Base-by-base conservation (phyloP, 257 asterid species). In the Solanum lignicaule region DNA sequence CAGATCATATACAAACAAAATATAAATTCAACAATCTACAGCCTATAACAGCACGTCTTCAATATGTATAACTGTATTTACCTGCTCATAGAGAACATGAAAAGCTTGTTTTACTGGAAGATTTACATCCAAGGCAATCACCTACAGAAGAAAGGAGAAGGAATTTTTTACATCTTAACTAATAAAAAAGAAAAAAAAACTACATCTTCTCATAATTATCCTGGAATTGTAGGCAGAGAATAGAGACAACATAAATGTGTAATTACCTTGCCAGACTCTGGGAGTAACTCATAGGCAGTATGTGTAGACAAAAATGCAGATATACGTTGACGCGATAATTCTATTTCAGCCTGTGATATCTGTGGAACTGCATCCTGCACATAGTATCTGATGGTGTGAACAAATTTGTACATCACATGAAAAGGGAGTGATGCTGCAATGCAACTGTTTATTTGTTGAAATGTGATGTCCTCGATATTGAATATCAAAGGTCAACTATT, bases 231-330 rank as follows among this genome's bases (percentile, higher is more conserved):
- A 46, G 38, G 41, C 86, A 48, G 43, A 82, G 43, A 46, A 48
- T 29, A 82, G 15, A 82, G 29, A 48, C 31, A 31, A 31, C 86
- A 82, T 58, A 65, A 74, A 21, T 83, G 48, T 81, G 52, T 52
- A 88, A 85, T 66, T 33, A 95, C 98, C 98, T 94, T 95, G 90
- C 98, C 98, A 88, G 98, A 95, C 86, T 95, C 98, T 2, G 98
- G 98, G 55, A 95, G 98, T 89, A 95, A 90, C 91, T 93, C 98
- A 89, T 94, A 94, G 20, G 95, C 97, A 85, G 94, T 89, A 91
- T 93, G 96, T 16, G 92, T 83, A 83, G 97, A 91, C 94, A 95
- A 92, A 91, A 95, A 95, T 29, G 87, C 90, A 74, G 96, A 90
- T 85, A 95, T 93, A 71, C 97, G 96, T 62, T 89, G 90, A 84